Evolutionary conservation across 495 filamentous ascomycete species (phyloP).

Genomic region (Aspergillus egyptiacus): DNA sequence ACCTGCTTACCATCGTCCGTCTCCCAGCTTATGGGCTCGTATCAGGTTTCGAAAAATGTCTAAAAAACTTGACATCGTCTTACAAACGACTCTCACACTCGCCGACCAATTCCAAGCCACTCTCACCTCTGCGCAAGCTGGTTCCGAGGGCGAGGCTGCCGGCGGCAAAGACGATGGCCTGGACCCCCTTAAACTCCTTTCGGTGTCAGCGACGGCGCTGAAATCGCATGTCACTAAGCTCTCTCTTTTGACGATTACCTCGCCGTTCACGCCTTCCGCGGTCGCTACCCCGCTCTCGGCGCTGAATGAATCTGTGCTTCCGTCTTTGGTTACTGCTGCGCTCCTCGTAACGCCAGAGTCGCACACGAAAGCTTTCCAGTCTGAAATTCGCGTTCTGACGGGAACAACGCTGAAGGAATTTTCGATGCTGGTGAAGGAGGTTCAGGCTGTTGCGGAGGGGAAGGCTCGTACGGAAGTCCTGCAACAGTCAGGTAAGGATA

Average conservation of each 20-base stretch:
- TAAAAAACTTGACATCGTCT: constrained; percentile 26
- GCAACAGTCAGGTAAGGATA: constrained; percentile 33
- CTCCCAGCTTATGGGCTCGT: constrained; percentile 3
- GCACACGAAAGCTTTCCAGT: constrained; percentile 54
- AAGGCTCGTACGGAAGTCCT: constrained; percentile 23
- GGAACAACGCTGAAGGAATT: constrained; percentile 37
- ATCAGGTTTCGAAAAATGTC: constrained; percentile 31
- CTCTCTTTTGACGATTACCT: constrained; percentile 74
- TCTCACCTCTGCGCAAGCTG: constrained; percentile 2
- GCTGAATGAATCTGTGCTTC: constrained; percentile 59
- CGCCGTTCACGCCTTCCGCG: constrained; percentile 76
- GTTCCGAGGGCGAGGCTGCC: neutral
- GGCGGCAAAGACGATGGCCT: constrained; percentile 15
- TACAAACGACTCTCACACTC: constrained; percentile 30
- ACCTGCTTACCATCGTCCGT: neutral
- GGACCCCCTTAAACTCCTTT: constrained; percentile 57
- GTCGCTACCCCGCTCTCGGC: constrained; percentile 60
- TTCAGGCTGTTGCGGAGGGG: constrained; percentile 25
- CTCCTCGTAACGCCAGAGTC: constrained; percentile 52
- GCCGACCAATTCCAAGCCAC: constrained; percentile 33
- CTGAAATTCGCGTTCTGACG: constrained; percentile 39
- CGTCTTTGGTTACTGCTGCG: constrained; percentile 62
- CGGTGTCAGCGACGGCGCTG: constrained; percentile 59
- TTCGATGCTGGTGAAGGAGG: constrained; percentile 28
- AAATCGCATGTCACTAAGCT: constrained; percentile 81